Conservation (phyloP, 1,284 basidiomycete species). For the Ganoderma lucidum region DNA sequence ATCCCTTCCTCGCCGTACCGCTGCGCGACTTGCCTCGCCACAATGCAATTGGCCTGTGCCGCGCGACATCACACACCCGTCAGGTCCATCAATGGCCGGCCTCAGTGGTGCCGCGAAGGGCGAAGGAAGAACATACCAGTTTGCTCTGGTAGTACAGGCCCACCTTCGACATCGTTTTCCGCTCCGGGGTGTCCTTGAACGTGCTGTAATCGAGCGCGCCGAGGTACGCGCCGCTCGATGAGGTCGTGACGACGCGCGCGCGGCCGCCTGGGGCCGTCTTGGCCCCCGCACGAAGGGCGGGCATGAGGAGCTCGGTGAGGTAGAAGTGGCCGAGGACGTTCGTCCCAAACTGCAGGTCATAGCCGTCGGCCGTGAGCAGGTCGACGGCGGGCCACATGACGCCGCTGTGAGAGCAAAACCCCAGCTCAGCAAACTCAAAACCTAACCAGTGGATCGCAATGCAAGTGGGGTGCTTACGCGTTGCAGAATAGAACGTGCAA, state of each 20-base stretch:
- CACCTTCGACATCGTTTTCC: conserved; percentile 38
- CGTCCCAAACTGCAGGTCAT: conserved; percentile 60
- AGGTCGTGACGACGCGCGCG: conserved; percentile 51
- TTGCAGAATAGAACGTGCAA: conserved; percentile 63
- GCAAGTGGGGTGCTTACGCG: conserved; percentile 44
- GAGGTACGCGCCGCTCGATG: conserved; percentile 45
- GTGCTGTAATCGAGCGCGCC: conserved; percentile 41
- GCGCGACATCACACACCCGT: neutral
- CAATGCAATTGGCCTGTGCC: conserved; percentile 7
- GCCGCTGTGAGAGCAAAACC: conserved; percentile 43
- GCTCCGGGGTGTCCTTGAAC: conserved; percentile 39
- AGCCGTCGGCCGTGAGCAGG: conserved; percentile 51
- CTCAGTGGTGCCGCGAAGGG: too few relatives aligned
- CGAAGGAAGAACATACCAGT: conserved; percentile 38
- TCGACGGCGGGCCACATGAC: conserved; percentile 52
- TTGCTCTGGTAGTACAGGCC: conserved; percentile 54
- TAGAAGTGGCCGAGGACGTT: conserved; percentile 53
- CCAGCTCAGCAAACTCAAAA: too few relatives aligned
- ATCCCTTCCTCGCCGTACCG: conserved; percentile 8
- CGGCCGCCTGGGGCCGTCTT: conserved; percentile 43
- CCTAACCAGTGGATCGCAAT: too few relatives aligned
- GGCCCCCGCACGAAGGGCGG: neutral
- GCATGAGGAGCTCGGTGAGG: conserved; percentile 52
- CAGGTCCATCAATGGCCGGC: neutral
- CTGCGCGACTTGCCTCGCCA: conserved; percentile 16